Evolutionary conservation across 2,329 filamentous ascomycete genomes (phyloP).

Genomic region (Aureobasidium melanogenum): DNA sequence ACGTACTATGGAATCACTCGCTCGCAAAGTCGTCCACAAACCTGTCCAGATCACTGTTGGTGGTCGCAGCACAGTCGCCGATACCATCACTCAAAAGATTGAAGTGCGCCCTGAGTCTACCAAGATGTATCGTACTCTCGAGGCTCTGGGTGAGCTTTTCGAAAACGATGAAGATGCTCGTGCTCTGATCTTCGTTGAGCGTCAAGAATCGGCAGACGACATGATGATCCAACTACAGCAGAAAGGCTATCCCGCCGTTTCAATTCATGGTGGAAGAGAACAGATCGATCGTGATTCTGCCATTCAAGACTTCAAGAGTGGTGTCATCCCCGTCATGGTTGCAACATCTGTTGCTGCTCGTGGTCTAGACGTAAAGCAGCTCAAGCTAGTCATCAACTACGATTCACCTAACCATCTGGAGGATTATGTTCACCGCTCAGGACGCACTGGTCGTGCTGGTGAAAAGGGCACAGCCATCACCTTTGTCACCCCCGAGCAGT

Average conservation of each 20-base stretch:
- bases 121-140: conserved; percentile 77
- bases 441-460: conserved; percentile 86
- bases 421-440: conserved; percentile 91
- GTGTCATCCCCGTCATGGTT: conserved; percentile 79
- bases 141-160: conserved; percentile 80
- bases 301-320: conserved; percentile 87
- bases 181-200: conserved; percentile 55
- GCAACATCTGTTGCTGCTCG: conserved; percentile 93
- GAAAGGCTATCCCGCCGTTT: conserved; percentile 85
- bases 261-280: conserved; percentile 88
- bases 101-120: conserved; percentile 73
- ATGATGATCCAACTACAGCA: conserved; percentile 64
- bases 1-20: conserved; percentile 80
- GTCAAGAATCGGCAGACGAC: conserved; percentile 28
- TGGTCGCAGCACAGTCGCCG: conserved; percentile 61
- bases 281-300: conserved; percentile 89
- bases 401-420: conserved; percentile 90
- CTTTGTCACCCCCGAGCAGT: conserved; percentile 84
- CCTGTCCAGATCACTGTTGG: conserved; percentile 90
- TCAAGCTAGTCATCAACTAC: conserved; percentile 93
- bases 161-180: conserved; percentile 82
- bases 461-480: conserved; percentile 93
- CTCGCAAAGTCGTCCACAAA: conserved; percentile 75
- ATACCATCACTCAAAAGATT: conserved; percentile 80
- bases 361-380: conserved; percentile 88